Base-by-base conservation (phyloP, 2,329 filamentous ascomycete species). In the Macroventuria anomochaeta region DNA sequence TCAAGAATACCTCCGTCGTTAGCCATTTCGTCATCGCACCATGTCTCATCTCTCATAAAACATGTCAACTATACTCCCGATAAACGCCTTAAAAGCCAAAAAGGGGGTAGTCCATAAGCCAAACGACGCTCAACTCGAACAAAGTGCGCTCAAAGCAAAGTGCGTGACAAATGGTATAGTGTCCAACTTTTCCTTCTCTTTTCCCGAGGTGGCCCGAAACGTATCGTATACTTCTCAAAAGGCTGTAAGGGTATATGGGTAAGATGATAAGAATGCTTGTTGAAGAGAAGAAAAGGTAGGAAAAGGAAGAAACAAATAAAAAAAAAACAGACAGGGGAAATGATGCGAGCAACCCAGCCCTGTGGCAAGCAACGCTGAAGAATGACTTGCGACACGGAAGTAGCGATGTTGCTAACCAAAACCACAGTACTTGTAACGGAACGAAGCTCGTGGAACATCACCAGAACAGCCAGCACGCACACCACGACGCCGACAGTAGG, bases 191-290 rank as follows among this genome's bases (percentile, higher is more conserved):
- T 53, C 49, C 42, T 32, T 42, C 29, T 34, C 36, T 53, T 41
- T 13, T 46, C 18, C 31, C 31, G 10, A 33, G 12, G 13, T n/a
- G n/a, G n/a, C n/a, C n/a, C n/a, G n/a, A n/a, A n/a, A n/a, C 17
- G 34, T 44, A 51, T 51, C 47, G 28, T 33, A 36, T 46, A 18
- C 21, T 53, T 40, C 48, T 36, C 29, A 44, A 46, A 53, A 36
- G 31, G 49, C 42, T 46, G 42, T 26, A 53, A 42, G 50, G 50
- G 50, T 53, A 53, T 53, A 53, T 47, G 32, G 37, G 37, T 28
- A 41, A 53, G 42, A 41, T 36, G 49, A 53, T 46, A 46, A 52
- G 23, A 37, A 46, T 53, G 42, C 42, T 32, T 15, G 38, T 21
- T 13, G 29, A 46, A 44, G 21, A 5, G 12, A 23, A 47, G 7